Evolutionary conservation across 1,284 basidiomycete genomes (phyloP), one percentile per base, ranked within the genome.

Genomic region (Pyrrhoderma noxium): DNA sequence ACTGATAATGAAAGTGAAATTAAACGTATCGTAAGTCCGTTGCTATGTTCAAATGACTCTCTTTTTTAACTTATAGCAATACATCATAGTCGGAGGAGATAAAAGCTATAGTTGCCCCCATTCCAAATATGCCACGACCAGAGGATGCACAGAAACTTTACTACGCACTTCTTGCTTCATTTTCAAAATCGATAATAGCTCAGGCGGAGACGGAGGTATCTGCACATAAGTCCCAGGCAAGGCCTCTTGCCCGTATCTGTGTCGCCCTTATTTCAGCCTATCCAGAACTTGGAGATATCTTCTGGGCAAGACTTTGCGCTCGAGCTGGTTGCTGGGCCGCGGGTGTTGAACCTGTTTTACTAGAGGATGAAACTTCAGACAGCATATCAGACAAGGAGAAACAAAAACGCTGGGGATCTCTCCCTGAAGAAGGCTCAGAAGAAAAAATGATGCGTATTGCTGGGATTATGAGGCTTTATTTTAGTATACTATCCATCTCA

Each of bases 141-240:
- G 52, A 54, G 8, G 45, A 52, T 19, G 47, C 41, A 25, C 47
- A 50, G 23, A 27, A 66, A 8, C 70, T 84, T 9, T 95, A 94
- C 66, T 68, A 75, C 45, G 90, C 92, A 58, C 76, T 88, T 14
- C 77, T 95, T 21, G 94, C 90, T 21, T 89, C 93, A 18, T 76
- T 96, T 19, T 74, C 90, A 49, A 99, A 98, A 64, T 76, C 84
- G 35, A 81, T 99, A 53, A 80, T 98, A 41, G 77, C 89, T 34
- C 96, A 98, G 72, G 93, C 94, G 5, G 93, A 97, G 69, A 88
- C 85, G 0, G 95, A 99, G 67, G 91, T 97, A 4, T 82, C 89
- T 1, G 93, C 92, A 2, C 90, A 94, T 66, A 83, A 89, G 59
- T 80, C 82, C 35, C 87, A 86, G 8, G 93, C 93, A 0, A 76